Percentiles rank a stretch among this genome's conserved stretches.
phyloP scores from a whole-genome alignment of 495 filamentous ascomycete species.

The Lepraria neglecta region DNA sequence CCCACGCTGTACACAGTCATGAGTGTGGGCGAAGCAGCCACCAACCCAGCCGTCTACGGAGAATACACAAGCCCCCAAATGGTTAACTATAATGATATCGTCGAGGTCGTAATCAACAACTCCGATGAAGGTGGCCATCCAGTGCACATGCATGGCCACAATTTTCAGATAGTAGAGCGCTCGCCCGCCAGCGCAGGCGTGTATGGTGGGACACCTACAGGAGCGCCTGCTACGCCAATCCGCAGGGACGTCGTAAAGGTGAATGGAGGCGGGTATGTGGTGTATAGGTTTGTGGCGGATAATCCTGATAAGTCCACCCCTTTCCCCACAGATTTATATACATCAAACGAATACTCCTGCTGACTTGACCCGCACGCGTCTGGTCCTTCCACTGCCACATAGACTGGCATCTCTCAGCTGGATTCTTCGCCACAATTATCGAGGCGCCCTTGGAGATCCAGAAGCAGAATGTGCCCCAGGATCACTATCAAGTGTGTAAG shows the following conservation, averaged over 20 bases:
- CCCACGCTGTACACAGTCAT: slow-evolving; percentile 72
- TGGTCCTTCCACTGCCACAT: background rate
- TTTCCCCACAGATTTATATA: too few species aligned
- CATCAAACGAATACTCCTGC: too few species aligned
- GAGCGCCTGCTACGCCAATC: background rate
- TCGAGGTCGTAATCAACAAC: slow-evolving; percentile 62
- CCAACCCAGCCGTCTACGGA: slow-evolving; percentile 33
- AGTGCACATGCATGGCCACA: slow-evolving; percentile 59
- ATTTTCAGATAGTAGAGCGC: slow-evolving; percentile 45
- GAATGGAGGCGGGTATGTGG: background rate
- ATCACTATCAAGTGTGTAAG: background rate
- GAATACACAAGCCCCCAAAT: slow-evolving; percentile 25
- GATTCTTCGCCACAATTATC: background rate
- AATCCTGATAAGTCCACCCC: background rate
- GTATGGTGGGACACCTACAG: slow-evolving; percentile 33
- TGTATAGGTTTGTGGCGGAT: background rate
- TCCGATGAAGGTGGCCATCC: slow-evolving; percentile 56
- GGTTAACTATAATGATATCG: slow-evolving; percentile 42
- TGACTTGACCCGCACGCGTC: background rate
- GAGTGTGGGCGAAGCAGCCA: slow-evolving; percentile 36
- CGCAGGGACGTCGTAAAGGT: slow-evolving; percentile 10
- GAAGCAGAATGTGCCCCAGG: background rate
- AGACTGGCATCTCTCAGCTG: background rate
- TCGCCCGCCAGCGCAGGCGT: slow-evolving; percentile 36
- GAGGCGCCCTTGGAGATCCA: background rate